phyloP scores from a whole-genome alignment of 1,284 basidiomycete species.

The Ganoderma leucocontextum region DNA sequence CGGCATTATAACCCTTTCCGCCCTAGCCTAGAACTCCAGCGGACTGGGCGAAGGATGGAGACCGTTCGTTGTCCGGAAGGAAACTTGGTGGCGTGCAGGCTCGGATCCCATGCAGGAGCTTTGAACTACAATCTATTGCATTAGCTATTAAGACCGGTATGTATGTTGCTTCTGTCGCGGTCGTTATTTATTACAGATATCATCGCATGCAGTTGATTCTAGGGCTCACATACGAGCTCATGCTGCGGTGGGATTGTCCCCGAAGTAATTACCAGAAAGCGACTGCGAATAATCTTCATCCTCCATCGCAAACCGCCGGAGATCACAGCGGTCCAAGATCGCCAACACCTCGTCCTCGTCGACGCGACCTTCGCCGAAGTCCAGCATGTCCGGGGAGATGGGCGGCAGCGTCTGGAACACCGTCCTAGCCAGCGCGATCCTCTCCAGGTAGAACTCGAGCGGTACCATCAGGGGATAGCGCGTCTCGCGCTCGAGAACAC shows the following conservation, averaged over 20 bases:
- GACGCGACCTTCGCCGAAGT: constrained; percentile 46
- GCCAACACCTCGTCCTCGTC: constrained; percentile 52
- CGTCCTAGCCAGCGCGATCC: constrained; percentile 63
- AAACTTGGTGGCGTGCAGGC: neutral
- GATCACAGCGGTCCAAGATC: constrained; percentile 56
- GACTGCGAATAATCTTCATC: constrained; percentile 55
- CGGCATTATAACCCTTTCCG: neutral
- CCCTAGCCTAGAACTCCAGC: neutral
- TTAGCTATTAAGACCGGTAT: neutral
- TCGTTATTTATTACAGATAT: neutral
- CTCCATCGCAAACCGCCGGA: constrained; percentile 52
- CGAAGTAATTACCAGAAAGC: constrained; percentile 70
- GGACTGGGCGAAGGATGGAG: neutral
- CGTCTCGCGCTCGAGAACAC: constrained; percentile 63
- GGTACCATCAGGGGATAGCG: constrained; percentile 59
- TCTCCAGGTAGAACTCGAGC: constrained; percentile 60
- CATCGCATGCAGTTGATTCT: neutral
- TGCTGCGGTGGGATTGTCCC: constrained; percentile 57
- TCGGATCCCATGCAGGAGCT: neutral
- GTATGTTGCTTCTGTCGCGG: neutral
- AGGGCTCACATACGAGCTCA: constrained; percentile 4
- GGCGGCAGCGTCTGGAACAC: constrained; percentile 74
- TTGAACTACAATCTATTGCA: neutral
- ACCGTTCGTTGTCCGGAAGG: neutral
- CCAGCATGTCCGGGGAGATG: constrained; percentile 50